phyloP scores from a whole-genome alignment of 2,329 filamentous ascomycete genomes.

The Sporothrix dimorphospora region DNA sequence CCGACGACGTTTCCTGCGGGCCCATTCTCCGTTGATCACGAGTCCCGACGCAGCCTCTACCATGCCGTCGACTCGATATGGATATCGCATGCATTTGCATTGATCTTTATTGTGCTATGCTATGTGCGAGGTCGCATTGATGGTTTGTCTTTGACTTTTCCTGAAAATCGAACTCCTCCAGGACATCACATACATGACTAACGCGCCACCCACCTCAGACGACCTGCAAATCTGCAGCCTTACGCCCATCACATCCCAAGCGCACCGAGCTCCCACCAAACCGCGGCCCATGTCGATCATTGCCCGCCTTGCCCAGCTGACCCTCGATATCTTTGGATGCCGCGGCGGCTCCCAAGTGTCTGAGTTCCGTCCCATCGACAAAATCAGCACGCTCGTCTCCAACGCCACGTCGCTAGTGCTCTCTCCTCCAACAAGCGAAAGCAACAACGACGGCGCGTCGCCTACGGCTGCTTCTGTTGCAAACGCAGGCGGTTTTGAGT shows the following conservation, averaged over 20 bases:
- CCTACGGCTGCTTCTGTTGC: not conserved
- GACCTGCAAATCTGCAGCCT: conserved; percentile 22
- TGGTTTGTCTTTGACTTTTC: not conserved
- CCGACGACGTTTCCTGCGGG: conserved; percentile 7
- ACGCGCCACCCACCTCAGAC: not conserved
- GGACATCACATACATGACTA: too few species aligned
- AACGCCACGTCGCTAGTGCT: not conserved
- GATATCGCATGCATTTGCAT: conserved; percentile 11
- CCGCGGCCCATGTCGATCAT: not conserved
- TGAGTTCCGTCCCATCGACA: conserved; percentile 11
- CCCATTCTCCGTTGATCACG: not conserved
- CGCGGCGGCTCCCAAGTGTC: not conserved
- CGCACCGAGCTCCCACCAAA: not conserved
- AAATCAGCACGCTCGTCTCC: conserved; percentile 5
- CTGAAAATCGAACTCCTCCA: too few species aligned
- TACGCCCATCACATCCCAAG: not conserved
- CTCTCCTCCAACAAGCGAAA: not conserved
- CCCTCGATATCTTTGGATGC: not conserved
- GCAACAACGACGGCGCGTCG: not conserved
- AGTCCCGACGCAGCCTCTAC: not conserved
- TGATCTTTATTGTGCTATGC: conserved; percentile 17
- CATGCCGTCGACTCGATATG: conserved; percentile 23
- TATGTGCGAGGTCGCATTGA: conserved; percentile 8
- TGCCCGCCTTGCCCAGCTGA: conserved; percentile 11
- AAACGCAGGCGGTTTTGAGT: not conserved